Evolutionary conservation across 2,329 filamentous ascomycete genomes (phyloP).

Genomic region (Whalleya microplaca): DNA sequence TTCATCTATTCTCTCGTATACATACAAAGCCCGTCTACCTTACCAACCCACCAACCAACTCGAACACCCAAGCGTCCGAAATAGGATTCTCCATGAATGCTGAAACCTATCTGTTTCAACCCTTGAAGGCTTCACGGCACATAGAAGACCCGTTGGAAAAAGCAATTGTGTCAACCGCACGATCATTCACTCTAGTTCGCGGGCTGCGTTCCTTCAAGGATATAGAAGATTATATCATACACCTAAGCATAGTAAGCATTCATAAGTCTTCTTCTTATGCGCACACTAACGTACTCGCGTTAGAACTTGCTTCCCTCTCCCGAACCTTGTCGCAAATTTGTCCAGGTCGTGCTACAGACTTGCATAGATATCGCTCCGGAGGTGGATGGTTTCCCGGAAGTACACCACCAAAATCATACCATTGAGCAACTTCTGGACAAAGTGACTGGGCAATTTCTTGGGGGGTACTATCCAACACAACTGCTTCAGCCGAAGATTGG

Average conservation of each 20-base stretch:
- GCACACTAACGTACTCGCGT: background rate
- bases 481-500: slow-evolving; percentile 4
- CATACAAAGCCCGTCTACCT: background rate
- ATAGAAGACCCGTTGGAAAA: slow-evolving; percentile 3
- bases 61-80: slow-evolving; percentile 3
- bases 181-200: slow-evolving; percentile 3
- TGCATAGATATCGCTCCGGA: background rate
- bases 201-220: slow-evolving; percentile 6
- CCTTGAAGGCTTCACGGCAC: background rate
- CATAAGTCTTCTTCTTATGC: background rate
- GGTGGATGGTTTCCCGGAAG: background rate
- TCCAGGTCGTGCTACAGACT: slow-evolving; percentile 8
- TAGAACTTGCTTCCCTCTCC: slow-evolving; percentile 13
- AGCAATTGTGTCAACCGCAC: slow-evolving; percentile 17
- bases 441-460: slow-evolving; percentile 3
- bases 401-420: background rate
- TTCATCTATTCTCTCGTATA: slow-evolving; percentile 9
- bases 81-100: slow-evolving; percentile 1
- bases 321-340: slow-evolving; percentile 7
- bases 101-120: slow-evolving; percentile 7
- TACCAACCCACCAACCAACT: background rate
- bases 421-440: slow-evolving; percentile 3
- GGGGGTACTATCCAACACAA: slow-evolving; percentile 6
- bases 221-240: slow-evolving; percentile 13
- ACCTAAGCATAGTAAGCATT: slow-evolving; percentile 13